phyloP scores from a whole-genome alignment of 495 filamentous ascomycete genomes.

The Chlorociboria aeruginascens region DNA sequence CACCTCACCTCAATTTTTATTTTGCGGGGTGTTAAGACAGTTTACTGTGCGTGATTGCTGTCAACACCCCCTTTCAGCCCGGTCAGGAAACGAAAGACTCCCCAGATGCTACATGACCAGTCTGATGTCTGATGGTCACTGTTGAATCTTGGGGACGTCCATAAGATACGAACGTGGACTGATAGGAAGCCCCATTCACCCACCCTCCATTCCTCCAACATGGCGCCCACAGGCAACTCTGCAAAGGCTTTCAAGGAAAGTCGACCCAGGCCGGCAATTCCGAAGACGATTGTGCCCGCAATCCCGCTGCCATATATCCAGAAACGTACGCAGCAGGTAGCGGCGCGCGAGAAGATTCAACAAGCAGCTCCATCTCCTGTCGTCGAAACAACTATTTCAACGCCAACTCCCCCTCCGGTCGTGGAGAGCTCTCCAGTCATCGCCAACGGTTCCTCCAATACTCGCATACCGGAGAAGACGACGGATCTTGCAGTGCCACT shows the following conservation, averaged over 20 bases:
- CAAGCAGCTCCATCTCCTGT: conserved; percentile 2
- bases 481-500: neutral
- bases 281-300: conserved; percentile 21
- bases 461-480: neutral
- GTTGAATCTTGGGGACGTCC: conserved; percentile 24
- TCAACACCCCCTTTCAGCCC: neutral
- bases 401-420: conserved; percentile 2
- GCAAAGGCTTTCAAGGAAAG: conserved; percentile 15
- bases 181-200: neutral
- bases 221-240: conserved; percentile 15
- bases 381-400: conserved; percentile 1
- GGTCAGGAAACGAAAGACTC: conserved; percentile 15
- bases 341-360: conserved; percentile 10
- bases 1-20: too few relatives aligned
- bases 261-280: conserved; percentile 20
- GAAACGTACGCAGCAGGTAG: conserved; percentile 20
- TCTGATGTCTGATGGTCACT: conserved; percentile 12
- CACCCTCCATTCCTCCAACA: conserved; percentile 1
- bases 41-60: too few relatives aligned
- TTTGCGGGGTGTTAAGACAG: too few relatives aligned
- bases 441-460: conserved; percentile 11
- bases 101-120: conserved; percentile 23
- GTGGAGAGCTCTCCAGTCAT: neutral
- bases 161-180: neutral
- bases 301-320: conserved; percentile 28